Base-by-base conservation (phyloP, 306 rosid species). In the Acacia crassicarpa region DNA sequence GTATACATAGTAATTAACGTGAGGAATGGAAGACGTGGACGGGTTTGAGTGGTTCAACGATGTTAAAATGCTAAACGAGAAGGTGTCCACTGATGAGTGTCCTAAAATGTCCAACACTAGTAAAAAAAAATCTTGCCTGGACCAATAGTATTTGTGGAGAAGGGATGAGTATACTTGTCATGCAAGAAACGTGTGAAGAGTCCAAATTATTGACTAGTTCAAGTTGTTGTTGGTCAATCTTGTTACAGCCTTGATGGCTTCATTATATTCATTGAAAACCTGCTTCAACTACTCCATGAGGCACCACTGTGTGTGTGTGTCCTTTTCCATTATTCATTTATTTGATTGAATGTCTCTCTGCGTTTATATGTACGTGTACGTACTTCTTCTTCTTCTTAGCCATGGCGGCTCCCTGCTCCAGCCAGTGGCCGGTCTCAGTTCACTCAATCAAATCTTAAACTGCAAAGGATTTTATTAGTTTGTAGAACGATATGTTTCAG, bases 111-210 rank as follows among this genome's bases (percentile, higher is more conserved):
- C 2, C 35, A 16, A 27, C 30, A 27, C 0, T 10, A 9, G 9
- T 3, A 67, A 20, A 40, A 20, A 40, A 43, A 69, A 43, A 69
- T 43, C 74, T 69, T 41, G 33, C 22, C 13, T 68, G 17, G 32
- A 40, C 48, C 73, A 40, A 68, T 43, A 32, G 11, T 19, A 68
- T 38, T 40, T 40, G 27, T 40, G 12, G n/a, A 11, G n/a, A 69
- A 69, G 23, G 53, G 20, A 5, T 19, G 17, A 13, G 54, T 22
- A 69, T 22, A 9, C 32, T 44, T n/a, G 10, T 43, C 20, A 43
- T 22, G 74, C 74, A 69, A 69, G 54, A 2, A 69, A 69, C 54
- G 53, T 69, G 74, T 43, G 54, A 43, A 6, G 54, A 69, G 74
- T 69, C 74, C 16, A 43, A 5, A 69, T 41, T 43, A 6, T 69